phyloP scores from a whole-genome alignment of 495 filamentous ascomycete genomes.

The Neurospora tetrasperma region DNA sequence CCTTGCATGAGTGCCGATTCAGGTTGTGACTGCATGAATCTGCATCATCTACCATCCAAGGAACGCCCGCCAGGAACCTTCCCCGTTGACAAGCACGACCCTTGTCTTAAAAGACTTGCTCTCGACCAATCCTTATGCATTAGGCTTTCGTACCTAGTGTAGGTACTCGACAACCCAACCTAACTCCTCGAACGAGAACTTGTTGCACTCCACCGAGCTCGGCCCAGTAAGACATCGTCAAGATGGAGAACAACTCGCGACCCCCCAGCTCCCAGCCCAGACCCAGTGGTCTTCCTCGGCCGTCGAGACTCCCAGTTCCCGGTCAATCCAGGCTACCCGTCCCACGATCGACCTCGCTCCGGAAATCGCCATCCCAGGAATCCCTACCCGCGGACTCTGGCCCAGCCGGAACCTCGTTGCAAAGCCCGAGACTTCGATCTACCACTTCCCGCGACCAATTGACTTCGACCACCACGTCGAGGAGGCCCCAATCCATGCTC shows the following conservation, averaged over 20 bases:
- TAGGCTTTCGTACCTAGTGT: not conserved
- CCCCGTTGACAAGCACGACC: not conserved
- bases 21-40: not conserved
- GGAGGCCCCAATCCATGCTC: constrained; percentile 3
- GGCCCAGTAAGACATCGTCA: constrained; percentile 3
- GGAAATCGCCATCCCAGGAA: constrained; percentile 21
- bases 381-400: constrained; percentile 8
- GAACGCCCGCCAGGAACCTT: not conserved
- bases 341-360: constrained; percentile 19
- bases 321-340: constrained; percentile 21
- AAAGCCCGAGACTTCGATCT: constrained; percentile 32
- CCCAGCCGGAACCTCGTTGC: constrained; percentile 8
- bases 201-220: not conserved
- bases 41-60: not conserved
- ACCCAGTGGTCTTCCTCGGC: constrained; percentile 19
- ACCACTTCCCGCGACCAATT: constrained; percentile 34
- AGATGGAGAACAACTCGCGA: constrained; percentile 25
- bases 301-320: constrained; percentile 17
- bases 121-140: not conserved
- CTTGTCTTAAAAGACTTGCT: not conserved
- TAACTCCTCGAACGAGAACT: not conserved
- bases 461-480: constrained; percentile 9
- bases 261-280: constrained; percentile 5
- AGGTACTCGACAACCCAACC: not conserved
- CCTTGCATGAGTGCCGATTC: not conserved